Evolutionary conservation across 495 filamentous ascomycete species (phyloP).

Genomic region (Aspergillus ostianus): DNA sequence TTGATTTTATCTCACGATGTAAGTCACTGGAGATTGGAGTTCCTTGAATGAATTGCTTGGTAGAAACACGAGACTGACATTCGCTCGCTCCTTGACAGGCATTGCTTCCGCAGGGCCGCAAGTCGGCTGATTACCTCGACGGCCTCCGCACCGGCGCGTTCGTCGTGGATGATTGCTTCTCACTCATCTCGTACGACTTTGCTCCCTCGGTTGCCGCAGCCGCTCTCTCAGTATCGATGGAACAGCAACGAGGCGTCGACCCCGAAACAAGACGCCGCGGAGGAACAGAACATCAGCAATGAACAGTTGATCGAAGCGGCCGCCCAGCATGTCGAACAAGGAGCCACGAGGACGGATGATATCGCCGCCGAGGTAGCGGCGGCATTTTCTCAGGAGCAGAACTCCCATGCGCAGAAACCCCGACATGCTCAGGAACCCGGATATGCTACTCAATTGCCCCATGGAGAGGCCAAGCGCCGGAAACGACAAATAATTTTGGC

Average conservation of each 20-base stretch:
- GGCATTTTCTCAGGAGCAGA: background rate
- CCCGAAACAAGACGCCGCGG: background rate
- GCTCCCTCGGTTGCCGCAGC: background rate
- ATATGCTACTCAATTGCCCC: too few species aligned
- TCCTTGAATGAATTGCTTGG: background rate
- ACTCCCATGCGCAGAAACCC: too few species aligned
- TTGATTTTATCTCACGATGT: background rate
- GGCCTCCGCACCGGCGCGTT: background rate
- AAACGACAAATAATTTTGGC: slow-evolving; percentile 11
- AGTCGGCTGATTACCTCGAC: slow-evolving; percentile 41
- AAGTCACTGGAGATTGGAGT: background rate
- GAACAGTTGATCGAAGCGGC: slow-evolving; percentile 1
- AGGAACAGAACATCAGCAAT: background rate
- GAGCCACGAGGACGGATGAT: background rate
- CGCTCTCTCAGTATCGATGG: background rate
- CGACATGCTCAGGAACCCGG: too few species aligned
- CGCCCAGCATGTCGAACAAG: background rate
- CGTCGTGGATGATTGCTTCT: background rate
- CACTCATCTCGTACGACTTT: background rate
- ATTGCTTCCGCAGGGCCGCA: slow-evolving; percentile 52
- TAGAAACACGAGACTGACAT: slow-evolving; percentile 5
- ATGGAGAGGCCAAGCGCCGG: slow-evolving; percentile 3
- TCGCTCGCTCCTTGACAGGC: slow-evolving; percentile 24
- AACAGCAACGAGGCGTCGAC: background rate
- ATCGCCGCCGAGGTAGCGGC: background rate